phyloP scores from a whole-genome alignment of 192 early-diverging fungal species.

The Tieghemiomyces parasiticus region DNA sequence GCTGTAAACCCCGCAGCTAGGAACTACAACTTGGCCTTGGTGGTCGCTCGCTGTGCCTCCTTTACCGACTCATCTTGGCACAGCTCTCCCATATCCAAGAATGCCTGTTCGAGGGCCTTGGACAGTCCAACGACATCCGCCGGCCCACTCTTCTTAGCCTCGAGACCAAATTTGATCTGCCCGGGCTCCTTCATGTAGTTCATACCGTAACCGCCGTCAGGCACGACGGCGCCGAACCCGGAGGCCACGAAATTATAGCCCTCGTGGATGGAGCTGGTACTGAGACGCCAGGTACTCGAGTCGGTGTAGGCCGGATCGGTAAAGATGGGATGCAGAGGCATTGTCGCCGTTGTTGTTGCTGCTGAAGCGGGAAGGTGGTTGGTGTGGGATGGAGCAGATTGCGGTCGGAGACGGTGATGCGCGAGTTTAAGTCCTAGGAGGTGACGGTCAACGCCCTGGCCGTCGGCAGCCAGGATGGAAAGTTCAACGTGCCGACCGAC shows the following conservation, averaged over 20 bases:
- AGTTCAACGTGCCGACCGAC: constrained; percentile 48
- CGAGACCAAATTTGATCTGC: constrained; percentile 63
- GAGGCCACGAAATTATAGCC: constrained; percentile 49
- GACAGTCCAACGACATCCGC: constrained; percentile 10
- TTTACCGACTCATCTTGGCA: no score
- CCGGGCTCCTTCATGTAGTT: constrained; percentile 62
- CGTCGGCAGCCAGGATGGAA: constrained; percentile 53
- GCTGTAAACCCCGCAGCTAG: no score
- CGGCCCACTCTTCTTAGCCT: constrained; percentile 37
- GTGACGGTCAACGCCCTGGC: constrained; percentile 71
- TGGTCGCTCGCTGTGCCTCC: no score
- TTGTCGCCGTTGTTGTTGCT: constrained; percentile 17
- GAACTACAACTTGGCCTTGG: no score
- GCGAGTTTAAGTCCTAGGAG: constrained; percentile 57
- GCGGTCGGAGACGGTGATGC: constrained; percentile 30
- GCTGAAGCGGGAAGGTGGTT: no score
- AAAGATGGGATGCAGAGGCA: constrained; percentile 35
- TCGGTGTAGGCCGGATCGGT: constrained; percentile 53
- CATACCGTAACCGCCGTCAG: constrained; percentile 71
- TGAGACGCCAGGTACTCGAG: constrained; percentile 52
- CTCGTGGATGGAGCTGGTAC: constrained; percentile 62
- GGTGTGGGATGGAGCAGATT: no score
- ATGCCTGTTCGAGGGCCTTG: not conserved
- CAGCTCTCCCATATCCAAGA: constrained; percentile 4
- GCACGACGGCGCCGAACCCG: constrained; percentile 74